Evolutionary conservation across 2,329 filamentous ascomycete genomes (phyloP).

Genomic region (Pseudogymnoascus sp.): DNA sequence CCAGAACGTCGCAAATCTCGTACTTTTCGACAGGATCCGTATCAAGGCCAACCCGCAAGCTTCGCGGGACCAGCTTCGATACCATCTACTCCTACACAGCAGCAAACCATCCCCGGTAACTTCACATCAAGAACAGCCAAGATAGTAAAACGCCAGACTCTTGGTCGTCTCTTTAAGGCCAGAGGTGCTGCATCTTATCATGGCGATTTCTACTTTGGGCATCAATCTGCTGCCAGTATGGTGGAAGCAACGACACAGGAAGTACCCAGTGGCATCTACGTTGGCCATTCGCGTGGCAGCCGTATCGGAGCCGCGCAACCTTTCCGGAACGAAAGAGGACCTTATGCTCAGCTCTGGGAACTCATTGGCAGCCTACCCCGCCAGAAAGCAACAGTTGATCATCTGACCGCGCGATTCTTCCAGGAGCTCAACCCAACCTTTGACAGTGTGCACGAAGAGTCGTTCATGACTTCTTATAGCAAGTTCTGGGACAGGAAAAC

Average conservation of each 20-base stretch:
- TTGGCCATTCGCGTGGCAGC: slow-evolving; percentile 13
- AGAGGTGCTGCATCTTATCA: slow-evolving; percentile 28
- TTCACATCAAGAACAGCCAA: background rate
- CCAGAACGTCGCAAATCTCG: background rate
- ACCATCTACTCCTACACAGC: background rate
- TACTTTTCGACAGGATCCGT: background rate
- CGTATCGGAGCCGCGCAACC: slow-evolving; percentile 21
- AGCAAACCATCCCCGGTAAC: background rate
- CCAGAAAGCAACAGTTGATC: slow-evolving; percentile 32
- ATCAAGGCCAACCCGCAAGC: background rate
- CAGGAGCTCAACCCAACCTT: slow-evolving; percentile 32
- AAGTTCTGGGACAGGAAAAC: slow-evolving; percentile 34
- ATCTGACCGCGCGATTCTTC: slow-evolving; percentile 30
- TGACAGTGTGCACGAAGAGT: slow-evolving; percentile 31
- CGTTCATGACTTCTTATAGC: slow-evolving; percentile 32
- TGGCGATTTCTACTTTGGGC: slow-evolving; percentile 29
- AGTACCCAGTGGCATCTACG: slow-evolving; percentile 17
- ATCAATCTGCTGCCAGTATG: slow-evolving; percentile 28
- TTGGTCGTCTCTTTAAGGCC: slow-evolving; percentile 28
- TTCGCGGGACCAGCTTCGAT: background rate
- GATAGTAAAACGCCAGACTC: slow-evolving; percentile 3
- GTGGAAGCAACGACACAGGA: slow-evolving; percentile 26
- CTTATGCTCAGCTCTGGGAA: slow-evolving; percentile 35
- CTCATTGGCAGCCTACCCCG: slow-evolving; percentile 33
- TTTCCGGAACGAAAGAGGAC: slow-evolving; percentile 26